Percentiles rank a stretch among this genome's conserved stretches.
Evolutionary conservation across 768 basidiomycete species (phyloP).

Genomic region (Strobilomyces echinocephalus): DNA sequence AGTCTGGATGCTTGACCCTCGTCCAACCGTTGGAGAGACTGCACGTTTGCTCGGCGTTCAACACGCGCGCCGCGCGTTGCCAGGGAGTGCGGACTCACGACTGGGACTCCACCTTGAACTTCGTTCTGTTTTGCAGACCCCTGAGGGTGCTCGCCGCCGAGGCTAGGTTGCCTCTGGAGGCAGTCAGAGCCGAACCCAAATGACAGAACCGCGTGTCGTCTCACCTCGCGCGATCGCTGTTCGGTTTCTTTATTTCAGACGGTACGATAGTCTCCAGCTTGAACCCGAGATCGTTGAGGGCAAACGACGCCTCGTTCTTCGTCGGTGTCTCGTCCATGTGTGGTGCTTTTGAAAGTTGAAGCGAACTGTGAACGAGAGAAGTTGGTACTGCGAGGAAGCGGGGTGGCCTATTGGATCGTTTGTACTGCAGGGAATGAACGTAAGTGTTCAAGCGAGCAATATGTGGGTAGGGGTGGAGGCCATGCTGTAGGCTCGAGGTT

Average conservation of each 20-base stretch:
- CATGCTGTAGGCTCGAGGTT: not conserved
- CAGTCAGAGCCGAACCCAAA: not conserved
- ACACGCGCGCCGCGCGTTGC: too few relatives aligned
- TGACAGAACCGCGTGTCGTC: not conserved
- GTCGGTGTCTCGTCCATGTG: not conserved
- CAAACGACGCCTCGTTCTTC: not conserved
- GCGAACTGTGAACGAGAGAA: not conserved
- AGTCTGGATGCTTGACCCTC: constrained; percentile 29
- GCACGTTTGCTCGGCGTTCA: not conserved
- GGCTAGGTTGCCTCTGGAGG: not conserved
- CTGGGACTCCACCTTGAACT: not conserved
- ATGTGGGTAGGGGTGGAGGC: not conserved
- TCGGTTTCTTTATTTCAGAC: constrained; percentile 9
- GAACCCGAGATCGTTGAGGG: not conserved
- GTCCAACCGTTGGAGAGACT: constrained; percentile 25
- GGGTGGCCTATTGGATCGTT: not conserved
- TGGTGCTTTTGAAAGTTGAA: not conserved
- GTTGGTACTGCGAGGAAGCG: not conserved
- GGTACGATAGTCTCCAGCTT: constrained; percentile 14
- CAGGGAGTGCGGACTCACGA: constrained; percentile 8
- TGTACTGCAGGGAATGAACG: not conserved
- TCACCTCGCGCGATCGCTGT: constrained; percentile 8
- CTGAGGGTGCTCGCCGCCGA: constrained; percentile 17
- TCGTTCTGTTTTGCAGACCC: constrained; percentile 7
- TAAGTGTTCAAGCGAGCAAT: not conserved